Evolutionary conservation across 2,329 filamentous ascomycete genomes (phyloP).

Genomic region (Epicoccum nigrum): DNA sequence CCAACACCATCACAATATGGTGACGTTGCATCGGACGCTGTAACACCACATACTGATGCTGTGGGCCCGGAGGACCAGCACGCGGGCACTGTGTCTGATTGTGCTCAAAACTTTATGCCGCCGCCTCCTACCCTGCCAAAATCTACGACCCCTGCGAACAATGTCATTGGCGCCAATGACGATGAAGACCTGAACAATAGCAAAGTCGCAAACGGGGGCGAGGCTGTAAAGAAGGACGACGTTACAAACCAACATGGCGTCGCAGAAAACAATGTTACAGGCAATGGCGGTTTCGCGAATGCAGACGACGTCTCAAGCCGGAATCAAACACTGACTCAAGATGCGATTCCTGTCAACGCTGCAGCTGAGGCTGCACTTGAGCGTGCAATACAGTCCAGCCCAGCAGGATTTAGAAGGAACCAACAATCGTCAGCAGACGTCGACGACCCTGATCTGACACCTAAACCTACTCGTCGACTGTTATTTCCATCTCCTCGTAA

Average conservation of each 20-base stretch:
- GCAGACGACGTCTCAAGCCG: too few species aligned
- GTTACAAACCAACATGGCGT: too few species aligned
- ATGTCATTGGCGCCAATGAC: background rate
- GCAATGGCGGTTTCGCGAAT: too few species aligned
- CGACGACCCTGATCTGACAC: conserved; percentile 58
- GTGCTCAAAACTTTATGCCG: conserved; percentile 21
- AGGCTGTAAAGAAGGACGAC: background rate
- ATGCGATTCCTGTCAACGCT: conserved; percentile 5
- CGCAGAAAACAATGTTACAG: too few species aligned
- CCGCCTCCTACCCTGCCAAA: conserved; percentile 13
- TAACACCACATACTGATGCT: conserved; percentile 35
- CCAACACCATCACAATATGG: conserved; percentile 51
- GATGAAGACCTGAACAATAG: too few species aligned
- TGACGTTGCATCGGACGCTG: conserved; percentile 48
- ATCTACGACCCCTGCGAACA: background rate
- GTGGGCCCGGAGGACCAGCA: conserved; percentile 23
- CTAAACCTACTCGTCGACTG: conserved; percentile 70
- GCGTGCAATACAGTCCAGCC: conserved; percentile 67
- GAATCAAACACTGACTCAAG: too few species aligned
- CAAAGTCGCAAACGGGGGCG: background rate
- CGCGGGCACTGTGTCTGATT: conserved; percentile 1
- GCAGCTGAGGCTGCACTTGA: conserved; percentile 51
- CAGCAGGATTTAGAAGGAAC: conserved; percentile 57
- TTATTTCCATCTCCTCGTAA: conserved; percentile 80
- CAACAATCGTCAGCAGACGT: conserved; percentile 57